phyloP scores from a whole-genome alignment of 371 early-diverging fungal genomes.

The Zopfochytrium polystomum region DNA sequence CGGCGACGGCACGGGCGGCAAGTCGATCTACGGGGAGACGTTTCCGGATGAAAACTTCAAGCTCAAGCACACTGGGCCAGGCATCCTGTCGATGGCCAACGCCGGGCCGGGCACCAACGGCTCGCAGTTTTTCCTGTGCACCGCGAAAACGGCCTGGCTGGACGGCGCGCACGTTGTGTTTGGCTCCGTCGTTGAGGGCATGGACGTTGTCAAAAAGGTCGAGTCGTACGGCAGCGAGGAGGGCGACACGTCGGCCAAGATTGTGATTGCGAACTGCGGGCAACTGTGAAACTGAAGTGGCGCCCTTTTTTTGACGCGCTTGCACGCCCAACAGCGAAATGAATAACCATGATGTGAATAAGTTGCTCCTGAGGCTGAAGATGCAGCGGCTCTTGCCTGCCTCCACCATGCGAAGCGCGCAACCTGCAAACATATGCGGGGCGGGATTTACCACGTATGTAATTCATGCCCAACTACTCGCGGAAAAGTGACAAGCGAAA shows the following conservation, averaged over 20 bases:
- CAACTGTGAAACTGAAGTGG: conserved; percentile 58
- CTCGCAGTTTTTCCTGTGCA: conserved; percentile 91
- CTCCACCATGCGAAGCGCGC: no score
- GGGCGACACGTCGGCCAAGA: conserved; percentile 63
- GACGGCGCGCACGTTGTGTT: conserved; percentile 99
- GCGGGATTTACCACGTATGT: no score
- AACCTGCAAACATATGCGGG: no score
- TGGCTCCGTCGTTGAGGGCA: conserved; percentile 62
- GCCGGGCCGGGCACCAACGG: conserved; percentile 79
- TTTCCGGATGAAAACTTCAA: conserved; percentile 68
- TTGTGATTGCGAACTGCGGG: conserved; percentile 79
- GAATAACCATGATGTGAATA: no score
- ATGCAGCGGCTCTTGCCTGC: no score
- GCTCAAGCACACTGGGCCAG: conserved; percentile 52
- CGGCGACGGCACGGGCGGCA: conserved; percentile 67
- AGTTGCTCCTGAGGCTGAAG: no score
- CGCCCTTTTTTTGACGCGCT: no score
- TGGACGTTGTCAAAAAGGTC: conserved; percentile 75
- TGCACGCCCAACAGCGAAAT: no score
- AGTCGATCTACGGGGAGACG: conserved; percentile 57
- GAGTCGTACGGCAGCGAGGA: conserved; percentile 68
- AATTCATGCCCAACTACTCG: no score
- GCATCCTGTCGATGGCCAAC: conserved; percentile 57
- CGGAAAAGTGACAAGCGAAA: no score
- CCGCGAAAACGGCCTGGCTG: conserved; percentile 68